A percentile compares a stretch with the other conserved stretches of the same genome.
phyloP scores from a whole-genome alignment of 352 stramenopile species.

The Phytophthora colocasiae region DNA sequence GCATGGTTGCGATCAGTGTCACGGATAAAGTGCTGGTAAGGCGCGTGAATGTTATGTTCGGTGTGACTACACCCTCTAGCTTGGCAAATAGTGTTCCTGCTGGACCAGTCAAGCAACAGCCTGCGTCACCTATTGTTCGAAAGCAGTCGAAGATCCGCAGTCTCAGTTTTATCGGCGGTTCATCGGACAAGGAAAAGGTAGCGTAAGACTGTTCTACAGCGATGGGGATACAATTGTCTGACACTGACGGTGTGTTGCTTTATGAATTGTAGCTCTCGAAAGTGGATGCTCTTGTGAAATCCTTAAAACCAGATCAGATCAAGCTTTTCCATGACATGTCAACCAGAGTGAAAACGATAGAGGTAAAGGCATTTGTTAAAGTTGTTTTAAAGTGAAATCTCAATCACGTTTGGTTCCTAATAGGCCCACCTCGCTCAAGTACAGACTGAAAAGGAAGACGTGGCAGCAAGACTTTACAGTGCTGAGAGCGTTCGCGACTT shows the following conservation, averaged over 20 bases:
- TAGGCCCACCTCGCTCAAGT: slow-evolving; percentile 67
- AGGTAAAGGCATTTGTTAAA: slow-evolving; percentile 39
- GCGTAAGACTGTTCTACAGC: background rate
- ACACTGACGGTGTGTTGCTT: background rate
- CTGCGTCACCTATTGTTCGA: slow-evolving; percentile 21
- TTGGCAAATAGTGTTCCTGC: slow-evolving; percentile 26
- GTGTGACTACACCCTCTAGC: slow-evolving; percentile 46
- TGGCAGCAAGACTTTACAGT: slow-evolving; percentile 69
- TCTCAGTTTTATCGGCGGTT: slow-evolving; percentile 39
- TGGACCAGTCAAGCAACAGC: slow-evolving; percentile 18
- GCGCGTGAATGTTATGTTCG: slow-evolving; percentile 75
- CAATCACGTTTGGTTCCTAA: background rate
- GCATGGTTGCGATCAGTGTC: slow-evolving; percentile 74
- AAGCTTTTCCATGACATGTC: slow-evolving; percentile 89
- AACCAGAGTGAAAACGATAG: slow-evolving; percentile 71
- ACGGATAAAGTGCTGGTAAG: slow-evolving; percentile 58
- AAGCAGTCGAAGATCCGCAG: slow-evolving; percentile 39
- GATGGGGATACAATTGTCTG: background rate
- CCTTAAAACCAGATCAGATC: slow-evolving; percentile 84
- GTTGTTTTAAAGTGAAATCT: too few relatives aligned
- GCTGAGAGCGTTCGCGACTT: slow-evolving; percentile 86
- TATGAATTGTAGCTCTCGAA: slow-evolving; percentile 58
- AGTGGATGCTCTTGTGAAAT: slow-evolving; percentile 80
- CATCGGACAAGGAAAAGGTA: slow-evolving; percentile 55
- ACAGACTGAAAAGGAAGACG: slow-evolving; percentile 83